phyloP scores from a whole-genome alignment of 306 rosid genomes.

The Inga leiocalycina region DNA sequence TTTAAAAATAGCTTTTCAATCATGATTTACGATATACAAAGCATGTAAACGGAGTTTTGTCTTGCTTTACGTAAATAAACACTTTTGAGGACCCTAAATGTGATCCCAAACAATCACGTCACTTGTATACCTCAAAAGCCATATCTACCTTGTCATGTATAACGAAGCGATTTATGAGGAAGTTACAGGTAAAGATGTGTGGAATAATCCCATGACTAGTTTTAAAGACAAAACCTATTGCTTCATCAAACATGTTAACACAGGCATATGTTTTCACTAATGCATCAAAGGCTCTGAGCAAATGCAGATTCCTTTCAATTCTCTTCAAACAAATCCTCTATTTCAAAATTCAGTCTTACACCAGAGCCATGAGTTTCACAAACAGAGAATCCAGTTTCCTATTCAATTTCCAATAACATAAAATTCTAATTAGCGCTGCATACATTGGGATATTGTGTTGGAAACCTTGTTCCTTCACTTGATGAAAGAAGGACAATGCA shows the following conservation, averaged over 20 bases:
- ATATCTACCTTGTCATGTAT: conserved; percentile 45
- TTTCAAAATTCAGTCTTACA: conserved; percentile 30
- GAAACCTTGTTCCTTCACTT: conserved; percentile 48
- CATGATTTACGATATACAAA: too few relatives aligned
- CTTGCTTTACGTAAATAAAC: too few relatives aligned
- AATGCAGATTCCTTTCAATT: conserved; percentile 21
- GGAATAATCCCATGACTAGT: conserved; percentile 28
- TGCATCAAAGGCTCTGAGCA: conserved; percentile 53
- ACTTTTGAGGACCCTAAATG: too few relatives aligned
- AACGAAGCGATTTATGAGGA: conserved; percentile 67
- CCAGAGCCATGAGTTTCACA: conserved; percentile 43
- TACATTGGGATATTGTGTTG: conserved; percentile 39
- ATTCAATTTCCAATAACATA: conserved; percentile 61
- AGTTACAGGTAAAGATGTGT: conserved; percentile 62
- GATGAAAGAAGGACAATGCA: conserved; percentile 51
- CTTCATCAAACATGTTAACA: conserved; percentile 68
- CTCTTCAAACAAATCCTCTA: conserved; percentile 50
- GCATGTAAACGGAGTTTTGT: too few relatives aligned
- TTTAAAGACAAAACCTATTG: conserved; percentile 59
- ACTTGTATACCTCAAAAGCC: conserved; percentile 37
- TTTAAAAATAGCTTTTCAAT: too few relatives aligned
- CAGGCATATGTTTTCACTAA: conserved; percentile 67
- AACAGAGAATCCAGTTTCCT: conserved; percentile 63
- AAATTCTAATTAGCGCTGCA: conserved; percentile 50
- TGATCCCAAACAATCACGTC: too few relatives aligned